Evolutionary conservation across 768 basidiomycete species (phyloP), one percentile per base, ranked within the genome.

Genomic region (Galerina marginata): DNA sequence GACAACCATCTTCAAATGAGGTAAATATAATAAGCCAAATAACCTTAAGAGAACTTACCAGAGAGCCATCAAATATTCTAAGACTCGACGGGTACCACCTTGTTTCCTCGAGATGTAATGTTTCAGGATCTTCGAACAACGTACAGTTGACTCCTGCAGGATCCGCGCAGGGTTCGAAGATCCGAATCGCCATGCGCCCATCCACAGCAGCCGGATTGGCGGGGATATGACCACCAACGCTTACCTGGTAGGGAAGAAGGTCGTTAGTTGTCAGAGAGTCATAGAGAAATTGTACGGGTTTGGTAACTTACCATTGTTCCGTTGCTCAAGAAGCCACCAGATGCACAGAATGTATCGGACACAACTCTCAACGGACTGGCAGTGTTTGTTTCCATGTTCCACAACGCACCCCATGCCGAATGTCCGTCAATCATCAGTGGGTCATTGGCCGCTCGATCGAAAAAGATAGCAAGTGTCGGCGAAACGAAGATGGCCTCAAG

Each of bases 351-450:
- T n/a, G 72, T 73, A 58, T 81, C 74, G n/a, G 75, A 72, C 9
- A 73, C 53, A n/a, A 77, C 64, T 45, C 73, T 66, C 9, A 79
- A 59, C 9, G 78, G 68, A 12, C 74, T 72, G 1, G 74, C 72
- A 4, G 69, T 73, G 42, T 78, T 76, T 1, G 79, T 80, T 60
- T 74, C 69, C 10, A 82, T 63, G 56, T 81, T 72, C 65, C 79
- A 76, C 14, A 82, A 68, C 6, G 77, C 79, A 29, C 76, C 78
- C 81, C 81, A 82, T 7, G 81, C 81, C 15, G 77, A 68, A 59
- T 81, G 79, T 1, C 75, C 77, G 52, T 79, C 72, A 55, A 81
- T 69, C 16, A 65, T 71, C 1, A 81, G 66, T 12, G 79, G 76
- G 45, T 83, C 81, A 58, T 81, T 71, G 9, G 61, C 70, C 5